Conservation (phyloP, 495 filamentous ascomycete genomes). For the Achaetomiella virescens region DNA sequence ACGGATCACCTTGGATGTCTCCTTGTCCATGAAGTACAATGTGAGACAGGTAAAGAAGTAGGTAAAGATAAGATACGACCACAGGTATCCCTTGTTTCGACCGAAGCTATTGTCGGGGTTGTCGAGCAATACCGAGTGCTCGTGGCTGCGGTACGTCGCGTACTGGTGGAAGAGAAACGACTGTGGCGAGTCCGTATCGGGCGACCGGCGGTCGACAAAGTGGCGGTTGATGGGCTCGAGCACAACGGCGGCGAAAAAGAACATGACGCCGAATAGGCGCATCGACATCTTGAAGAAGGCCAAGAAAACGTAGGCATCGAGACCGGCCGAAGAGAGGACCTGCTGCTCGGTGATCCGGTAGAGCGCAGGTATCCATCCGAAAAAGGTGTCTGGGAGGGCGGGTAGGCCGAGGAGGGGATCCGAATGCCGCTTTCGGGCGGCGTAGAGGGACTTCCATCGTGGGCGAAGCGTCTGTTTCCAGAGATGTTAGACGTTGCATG, state of each 20-base stretch:
- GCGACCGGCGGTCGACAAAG: slow-evolving; percentile 30
- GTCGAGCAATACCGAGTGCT: not conserved
- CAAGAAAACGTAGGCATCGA: slow-evolving; percentile 95
- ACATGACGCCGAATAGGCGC: slow-evolving; percentile 68
- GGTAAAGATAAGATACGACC: slow-evolving; percentile 86
- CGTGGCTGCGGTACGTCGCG: slow-evolving; percentile 7
- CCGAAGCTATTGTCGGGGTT: slow-evolving; percentile 33
- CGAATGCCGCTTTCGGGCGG: slow-evolving; percentile 70
- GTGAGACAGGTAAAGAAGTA: slow-evolving; percentile 82
- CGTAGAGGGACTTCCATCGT: slow-evolving; percentile 89
- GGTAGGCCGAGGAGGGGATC: slow-evolving; percentile 69
- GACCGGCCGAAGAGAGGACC: slow-evolving; percentile 79
- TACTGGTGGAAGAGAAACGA: slow-evolving; percentile 14
- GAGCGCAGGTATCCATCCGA: slow-evolving; percentile 92
- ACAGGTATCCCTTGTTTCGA: slow-evolving; percentile 57
- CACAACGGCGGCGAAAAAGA: slow-evolving; percentile 71
- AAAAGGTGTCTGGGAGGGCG: slow-evolving; percentile 74
- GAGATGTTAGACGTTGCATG: not conserved
- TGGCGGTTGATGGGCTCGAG: slow-evolving; percentile 80
- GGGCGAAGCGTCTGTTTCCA: slow-evolving; percentile 61
- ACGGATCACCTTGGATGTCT: slow-evolving; percentile 77
- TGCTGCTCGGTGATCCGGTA: slow-evolving; percentile 84
- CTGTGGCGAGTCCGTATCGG: slow-evolving; percentile 3
- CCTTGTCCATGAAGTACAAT: slow-evolving; percentile 72
- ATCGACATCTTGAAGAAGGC: slow-evolving; percentile 92